Conservation (phyloP, 352 stramenopile species). For the Globisporangium radiosum region DNA sequence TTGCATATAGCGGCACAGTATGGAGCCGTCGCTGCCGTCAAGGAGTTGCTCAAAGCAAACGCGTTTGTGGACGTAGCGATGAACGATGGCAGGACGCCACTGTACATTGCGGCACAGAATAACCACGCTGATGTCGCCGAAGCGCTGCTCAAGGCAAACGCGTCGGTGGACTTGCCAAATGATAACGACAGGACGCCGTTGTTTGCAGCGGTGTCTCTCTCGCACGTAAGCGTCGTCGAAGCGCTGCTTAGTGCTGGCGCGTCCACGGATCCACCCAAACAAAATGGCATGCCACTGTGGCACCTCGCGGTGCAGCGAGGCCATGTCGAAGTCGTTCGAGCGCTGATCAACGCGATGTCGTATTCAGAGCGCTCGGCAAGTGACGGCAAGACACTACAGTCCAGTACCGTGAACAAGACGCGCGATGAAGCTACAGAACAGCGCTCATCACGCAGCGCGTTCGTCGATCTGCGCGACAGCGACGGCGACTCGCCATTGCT, state of each 20-base stretch:
- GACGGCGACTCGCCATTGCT: background rate
- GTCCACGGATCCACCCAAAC: background rate
- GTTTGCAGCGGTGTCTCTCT: no score
- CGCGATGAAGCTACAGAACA: no score
- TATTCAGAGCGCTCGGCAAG: no score
- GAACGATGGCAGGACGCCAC: background rate
- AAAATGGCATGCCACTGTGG: background rate
- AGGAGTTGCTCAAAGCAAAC: slow-evolving; percentile 26
- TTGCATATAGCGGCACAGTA: slow-evolving; percentile 43
- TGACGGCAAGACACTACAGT: no score
- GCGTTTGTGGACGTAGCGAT: slow-evolving; percentile 21
- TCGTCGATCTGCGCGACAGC: background rate
- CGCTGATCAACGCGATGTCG: no score
- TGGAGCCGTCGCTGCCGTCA: slow-evolving; percentile 24
- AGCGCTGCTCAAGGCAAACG: background rate
- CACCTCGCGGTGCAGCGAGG: background rate
- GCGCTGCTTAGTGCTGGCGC: background rate
- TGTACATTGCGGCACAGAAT: slow-evolving; percentile 19
- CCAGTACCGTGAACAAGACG: no score
- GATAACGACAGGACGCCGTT: background rate
- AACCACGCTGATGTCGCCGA: background rate
- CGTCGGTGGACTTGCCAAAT: background rate
- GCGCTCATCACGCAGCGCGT: no score
- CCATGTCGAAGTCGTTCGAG: background rate
- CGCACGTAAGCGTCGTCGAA: no score